Conservation (phyloP, 1,284 basidiomycete genomes). For the Rhodofomes roseus region DNA sequence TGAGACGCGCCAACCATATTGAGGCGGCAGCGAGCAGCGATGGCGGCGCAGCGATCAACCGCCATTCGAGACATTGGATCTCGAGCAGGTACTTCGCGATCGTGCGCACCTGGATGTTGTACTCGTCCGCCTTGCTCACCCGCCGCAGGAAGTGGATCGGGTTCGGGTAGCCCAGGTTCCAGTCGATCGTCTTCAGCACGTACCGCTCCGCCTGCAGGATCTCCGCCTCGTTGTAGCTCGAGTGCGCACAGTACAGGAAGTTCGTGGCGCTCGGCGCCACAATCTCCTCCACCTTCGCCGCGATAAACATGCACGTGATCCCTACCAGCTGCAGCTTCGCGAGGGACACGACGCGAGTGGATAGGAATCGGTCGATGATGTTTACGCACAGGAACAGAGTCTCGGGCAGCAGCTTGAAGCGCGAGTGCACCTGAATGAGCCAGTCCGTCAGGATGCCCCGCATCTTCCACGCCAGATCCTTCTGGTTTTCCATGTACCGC, state of each 20-base stretch:
- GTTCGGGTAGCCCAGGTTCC: constrained; percentile 90
- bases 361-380: constrained; percentile 96
- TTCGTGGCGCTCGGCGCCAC: constrained; percentile 87
- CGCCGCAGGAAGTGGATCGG: constrained; percentile 91
- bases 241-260: constrained; percentile 88
- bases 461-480: constrained; percentile 92
- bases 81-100: constrained; percentile 94
- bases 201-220: constrained; percentile 94
- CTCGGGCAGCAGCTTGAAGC: constrained; percentile 92
- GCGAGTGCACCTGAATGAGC: constrained; percentile 94
- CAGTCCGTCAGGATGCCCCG: constrained; percentile 94
- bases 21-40: constrained; percentile 87
- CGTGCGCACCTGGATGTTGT: constrained; percentile 88
- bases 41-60: constrained; percentile 77
- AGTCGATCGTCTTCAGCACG: constrained; percentile 88
- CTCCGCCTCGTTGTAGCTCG: constrained; percentile 82
- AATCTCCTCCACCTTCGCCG: constrained; percentile 96
- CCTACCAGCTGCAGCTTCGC: constrained; percentile 95
- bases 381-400: constrained; percentile 95
- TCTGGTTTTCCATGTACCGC: constrained; percentile 89
- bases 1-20: constrained; percentile 88
- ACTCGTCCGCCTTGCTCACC: constrained; percentile 95
- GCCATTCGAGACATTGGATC: constrained; percentile 86
- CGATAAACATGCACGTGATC: constrained; percentile 90
- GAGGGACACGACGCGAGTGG: constrained; percentile 84